Evolutionary conservation across 1,139 yeast genomes (phyloP).

Genomic region (Ashbya aceris): DNA sequence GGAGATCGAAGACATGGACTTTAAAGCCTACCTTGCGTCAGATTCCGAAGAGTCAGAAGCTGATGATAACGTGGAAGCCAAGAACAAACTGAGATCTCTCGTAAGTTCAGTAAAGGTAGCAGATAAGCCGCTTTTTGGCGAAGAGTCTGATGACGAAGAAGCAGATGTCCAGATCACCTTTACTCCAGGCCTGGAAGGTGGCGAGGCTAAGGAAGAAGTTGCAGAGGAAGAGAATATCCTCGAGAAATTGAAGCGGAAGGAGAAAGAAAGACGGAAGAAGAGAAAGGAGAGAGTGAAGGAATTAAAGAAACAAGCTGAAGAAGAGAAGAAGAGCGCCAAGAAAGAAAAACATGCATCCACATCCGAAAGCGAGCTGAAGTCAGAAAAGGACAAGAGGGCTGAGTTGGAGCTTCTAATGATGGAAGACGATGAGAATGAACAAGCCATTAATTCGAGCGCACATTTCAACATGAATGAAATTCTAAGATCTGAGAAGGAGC

Average conservation of each 20-base stretch:
- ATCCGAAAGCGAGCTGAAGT: slow-evolving; percentile 17
- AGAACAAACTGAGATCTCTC: slow-evolving; percentile 57
- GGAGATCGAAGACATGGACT: slow-evolving; percentile 94
- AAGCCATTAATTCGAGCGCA: slow-evolving; percentile 32
- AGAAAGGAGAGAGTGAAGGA: slow-evolving; percentile 69
- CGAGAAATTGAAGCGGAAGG: slow-evolving; percentile 76
- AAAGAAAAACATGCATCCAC: slow-evolving; percentile 16
- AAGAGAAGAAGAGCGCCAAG: slow-evolving; percentile 31
- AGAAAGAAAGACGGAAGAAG: slow-evolving; percentile 80
- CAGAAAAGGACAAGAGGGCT: slow-evolving; percentile 42
- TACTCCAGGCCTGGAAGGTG: slow-evolving; percentile 73
- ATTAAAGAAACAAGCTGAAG: slow-evolving; percentile 38
- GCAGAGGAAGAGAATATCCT: slow-evolving; percentile 57
- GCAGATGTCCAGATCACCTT: slow-evolving; percentile 95
- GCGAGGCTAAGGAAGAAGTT: slow-evolving; percentile 26
- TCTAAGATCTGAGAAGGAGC: slow-evolving; percentile 58
- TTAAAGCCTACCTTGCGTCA: slow-evolving; percentile 88
- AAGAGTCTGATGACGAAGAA: slow-evolving; percentile 44
- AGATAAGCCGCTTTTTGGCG: slow-evolving; percentile 28
- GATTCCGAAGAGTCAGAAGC: slow-evolving; percentile 59
- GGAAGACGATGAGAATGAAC: slow-evolving; percentile 50
- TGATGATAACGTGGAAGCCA: slow-evolving; percentile 34
- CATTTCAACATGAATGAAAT: slow-evolving; percentile 81
- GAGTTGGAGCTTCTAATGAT: slow-evolving; percentile 67
- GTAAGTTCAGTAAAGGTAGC: slow-evolving; percentile 41